Evolutionary conservation across 345 rosid species (phyloP).

Genomic region (Bruguiera gymnorhiza): DNA sequence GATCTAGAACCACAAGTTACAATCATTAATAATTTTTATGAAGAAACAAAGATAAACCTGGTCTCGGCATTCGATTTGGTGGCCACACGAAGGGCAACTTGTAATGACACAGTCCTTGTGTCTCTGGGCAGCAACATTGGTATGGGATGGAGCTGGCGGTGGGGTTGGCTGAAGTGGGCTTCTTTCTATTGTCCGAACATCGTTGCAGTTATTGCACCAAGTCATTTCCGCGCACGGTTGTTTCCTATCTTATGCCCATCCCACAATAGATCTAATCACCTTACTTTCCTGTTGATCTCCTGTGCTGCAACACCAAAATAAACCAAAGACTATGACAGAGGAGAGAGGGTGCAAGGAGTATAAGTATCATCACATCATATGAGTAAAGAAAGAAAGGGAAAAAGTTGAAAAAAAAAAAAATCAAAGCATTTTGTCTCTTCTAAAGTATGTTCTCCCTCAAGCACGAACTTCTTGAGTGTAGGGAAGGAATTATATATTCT

Average conservation of each 20-base stretch:
- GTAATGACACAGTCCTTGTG: conserved; percentile 33
- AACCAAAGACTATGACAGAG: conserved; percentile 26
- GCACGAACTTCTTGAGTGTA: conserved; percentile 42
- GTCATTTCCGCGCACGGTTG: conserved; percentile 45
- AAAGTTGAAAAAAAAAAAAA: conserved; percentile 16
- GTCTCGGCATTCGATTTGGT: conserved; percentile 67
- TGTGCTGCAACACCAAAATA: conserved; percentile 34
- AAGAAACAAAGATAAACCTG: conserved; percentile 36
- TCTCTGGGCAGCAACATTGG: conserved; percentile 22
- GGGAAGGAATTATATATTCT: conserved; percentile 56
- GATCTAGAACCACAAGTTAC: background rate
- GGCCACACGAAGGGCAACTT: conserved; percentile 93
- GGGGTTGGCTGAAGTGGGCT: conserved; percentile 21
- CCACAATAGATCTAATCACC: conserved; percentile 20
- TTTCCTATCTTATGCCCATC: conserved; percentile 36
- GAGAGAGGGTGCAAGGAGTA: background rate
- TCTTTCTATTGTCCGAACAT: conserved; percentile 59
- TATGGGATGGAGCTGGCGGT: conserved; percentile 18
- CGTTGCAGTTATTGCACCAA: conserved; percentile 85
- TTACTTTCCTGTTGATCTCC: conserved; percentile 16
- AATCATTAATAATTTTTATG: background rate
- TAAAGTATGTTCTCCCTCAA: conserved; percentile 36
- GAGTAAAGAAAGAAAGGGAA: conserved; percentile 15
- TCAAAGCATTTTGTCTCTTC: conserved; percentile 43
- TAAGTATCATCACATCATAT: conserved; percentile 8